Evolutionary conservation across 768 basidiomycete species (phyloP).

Genomic region (Xerocomellus amylosporus): DNA sequence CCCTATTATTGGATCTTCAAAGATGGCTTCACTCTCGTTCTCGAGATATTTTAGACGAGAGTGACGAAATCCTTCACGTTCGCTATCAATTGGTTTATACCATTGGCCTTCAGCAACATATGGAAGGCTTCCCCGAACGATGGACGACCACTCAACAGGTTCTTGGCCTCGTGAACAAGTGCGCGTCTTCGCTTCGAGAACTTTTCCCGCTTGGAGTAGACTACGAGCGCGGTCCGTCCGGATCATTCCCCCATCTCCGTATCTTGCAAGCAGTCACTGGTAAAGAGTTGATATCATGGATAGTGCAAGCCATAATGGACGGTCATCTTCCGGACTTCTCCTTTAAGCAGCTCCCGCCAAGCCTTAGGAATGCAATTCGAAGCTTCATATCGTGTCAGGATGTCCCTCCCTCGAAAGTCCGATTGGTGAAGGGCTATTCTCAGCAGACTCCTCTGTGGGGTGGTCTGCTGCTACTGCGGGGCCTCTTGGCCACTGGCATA

Average conservation of each 20-base stretch:
- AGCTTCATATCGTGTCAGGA: slow-evolving; percentile 24
- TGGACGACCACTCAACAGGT: slow-evolving; percentile 36
- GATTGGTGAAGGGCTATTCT: slow-evolving; percentile 8
- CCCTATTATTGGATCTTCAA: slow-evolving; percentile 27
- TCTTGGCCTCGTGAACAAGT: slow-evolving; percentile 23
- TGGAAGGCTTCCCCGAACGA: slow-evolving; percentile 33
- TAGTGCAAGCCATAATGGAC: slow-evolving; percentile 17
- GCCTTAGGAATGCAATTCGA: slow-evolving; percentile 9
- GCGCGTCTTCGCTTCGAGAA: slow-evolving; percentile 10
- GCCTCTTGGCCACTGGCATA: slow-evolving; percentile 33
- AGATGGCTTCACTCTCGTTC: slow-evolving; percentile 24
- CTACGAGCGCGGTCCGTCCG: slow-evolving; percentile 7
- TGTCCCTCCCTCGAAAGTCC: not conserved
- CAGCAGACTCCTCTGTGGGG: slow-evolving; percentile 12
- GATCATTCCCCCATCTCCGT: slow-evolving; percentile 27
- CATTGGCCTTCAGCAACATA: slow-evolving; percentile 25
- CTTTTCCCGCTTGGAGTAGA: slow-evolving; percentile 16
- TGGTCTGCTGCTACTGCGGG: slow-evolving; percentile 34
- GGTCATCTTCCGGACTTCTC: slow-evolving; percentile 14
- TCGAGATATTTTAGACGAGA: slow-evolving; percentile 32
- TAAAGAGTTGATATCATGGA: slow-evolving; percentile 6
- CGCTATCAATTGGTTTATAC: slow-evolving; percentile 40
- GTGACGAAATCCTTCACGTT: slow-evolving; percentile 34
- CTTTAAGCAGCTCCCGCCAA: slow-evolving; percentile 9
- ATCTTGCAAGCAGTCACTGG: slow-evolving; percentile 16